Conservation (phyloP, 164 flowering plant species). For the Paratinospora sagittata region DNA sequence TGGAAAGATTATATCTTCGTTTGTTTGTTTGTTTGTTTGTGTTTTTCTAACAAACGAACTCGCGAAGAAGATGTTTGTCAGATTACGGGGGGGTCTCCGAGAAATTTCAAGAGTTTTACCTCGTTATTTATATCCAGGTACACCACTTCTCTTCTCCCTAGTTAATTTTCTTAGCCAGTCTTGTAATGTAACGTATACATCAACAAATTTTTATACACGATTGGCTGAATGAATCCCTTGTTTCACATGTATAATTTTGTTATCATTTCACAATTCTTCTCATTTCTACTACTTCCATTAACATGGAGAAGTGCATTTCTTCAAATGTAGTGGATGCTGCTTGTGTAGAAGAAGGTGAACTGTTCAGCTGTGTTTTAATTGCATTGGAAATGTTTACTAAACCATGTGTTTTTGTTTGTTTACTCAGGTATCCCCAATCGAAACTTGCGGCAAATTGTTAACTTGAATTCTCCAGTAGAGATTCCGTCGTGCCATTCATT, state of each 20-base stretch:
- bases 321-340: not conserved
- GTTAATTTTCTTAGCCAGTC: too few species aligned
- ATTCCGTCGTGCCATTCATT: constrained; percentile 4
- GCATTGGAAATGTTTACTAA: not conserved
- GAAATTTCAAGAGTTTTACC: constrained; percentile 13
- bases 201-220: too few species aligned
- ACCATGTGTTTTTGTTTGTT: not conserved
- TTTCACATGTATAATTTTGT: too few species aligned
- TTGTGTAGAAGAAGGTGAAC: not conserved
- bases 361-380: not conserved
- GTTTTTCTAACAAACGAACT: too few species aligned
- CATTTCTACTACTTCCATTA: not conserved
- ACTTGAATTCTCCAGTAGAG: constrained; percentile 2
- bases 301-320: not conserved
- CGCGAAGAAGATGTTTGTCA: constrained; percentile 15
- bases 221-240: too few species aligned
- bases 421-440: constrained; percentile 19
- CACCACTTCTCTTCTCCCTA: too few species aligned
- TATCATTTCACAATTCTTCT: not conserved
- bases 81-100: constrained; percentile 8
- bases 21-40: too few species aligned
- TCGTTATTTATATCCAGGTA: constrained; percentile 14
- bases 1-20: too few species aligned
- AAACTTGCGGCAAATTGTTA: constrained; percentile 2
- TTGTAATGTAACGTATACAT: too few species aligned